Evolutionary conservation across 306 rosid genomes (phyloP).

Genomic region (Chamaecrista fasciculata): DNA sequence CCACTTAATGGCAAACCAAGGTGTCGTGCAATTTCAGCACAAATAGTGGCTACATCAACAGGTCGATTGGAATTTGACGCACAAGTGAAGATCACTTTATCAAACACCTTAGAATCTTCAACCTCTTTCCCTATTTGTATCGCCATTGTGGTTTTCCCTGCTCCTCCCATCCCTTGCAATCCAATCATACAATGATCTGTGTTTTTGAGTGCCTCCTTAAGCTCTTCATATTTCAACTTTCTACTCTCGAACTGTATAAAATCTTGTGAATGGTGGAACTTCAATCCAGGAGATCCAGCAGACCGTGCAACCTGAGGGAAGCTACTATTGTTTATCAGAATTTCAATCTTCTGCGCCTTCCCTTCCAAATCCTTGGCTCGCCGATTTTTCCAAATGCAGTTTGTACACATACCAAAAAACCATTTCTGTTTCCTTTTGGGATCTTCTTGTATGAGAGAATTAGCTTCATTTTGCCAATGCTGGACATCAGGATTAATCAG

Average conservation of each 20-base stretch:
- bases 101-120: slow-evolving; percentile 9
- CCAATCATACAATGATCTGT: not conserved
- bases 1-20: not conserved
- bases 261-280: not conserved
- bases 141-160: not conserved
- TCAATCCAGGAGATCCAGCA: not conserved
- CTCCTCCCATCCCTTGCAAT: not conserved
- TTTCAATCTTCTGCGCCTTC: not conserved
- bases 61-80: slow-evolving; percentile 12
- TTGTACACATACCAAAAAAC: not conserved
- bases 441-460: not conserved
- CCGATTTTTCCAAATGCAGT: not conserved
- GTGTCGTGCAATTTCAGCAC: slow-evolving; percentile 20
- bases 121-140: not conserved
- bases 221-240: not conserved
- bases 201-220: not conserved
- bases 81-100: not conserved
- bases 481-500: no score
- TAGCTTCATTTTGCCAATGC: not conserved
- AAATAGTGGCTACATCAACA: not conserved
- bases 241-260: not conserved
- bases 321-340: not conserved
- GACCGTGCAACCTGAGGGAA: not conserved
- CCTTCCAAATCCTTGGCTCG: not conserved
- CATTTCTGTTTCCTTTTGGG: not conserved